Evolutionary conservation across 2,329 filamentous ascomycete genomes (phyloP).

Genomic region (Teratosphaeriaceae sp.): DNA sequence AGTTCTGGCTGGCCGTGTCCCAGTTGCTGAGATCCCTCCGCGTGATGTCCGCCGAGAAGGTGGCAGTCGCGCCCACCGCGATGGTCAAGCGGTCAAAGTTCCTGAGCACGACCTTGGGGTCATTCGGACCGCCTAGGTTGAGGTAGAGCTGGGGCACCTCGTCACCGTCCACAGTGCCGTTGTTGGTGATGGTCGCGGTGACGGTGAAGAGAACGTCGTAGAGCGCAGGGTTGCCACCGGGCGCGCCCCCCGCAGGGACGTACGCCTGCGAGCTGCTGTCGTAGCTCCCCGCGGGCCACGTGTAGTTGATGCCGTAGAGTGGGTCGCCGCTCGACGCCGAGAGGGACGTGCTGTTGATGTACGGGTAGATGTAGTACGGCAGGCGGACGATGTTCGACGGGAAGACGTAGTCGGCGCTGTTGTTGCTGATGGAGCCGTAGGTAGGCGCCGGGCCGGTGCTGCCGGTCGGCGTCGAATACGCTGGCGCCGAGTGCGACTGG

Average conservation of each 20-base stretch:
- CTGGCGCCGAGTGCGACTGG: conserved; percentile 38
- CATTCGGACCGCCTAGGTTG: conserved; percentile 68
- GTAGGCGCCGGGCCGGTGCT: conserved; percentile 56
- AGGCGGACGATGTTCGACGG: conserved; percentile 52
- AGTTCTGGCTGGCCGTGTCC: conserved; percentile 75
- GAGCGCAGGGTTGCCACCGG: conserved; percentile 55
- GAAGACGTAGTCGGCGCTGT: conserved; percentile 61
- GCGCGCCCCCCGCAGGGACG: conserved; percentile 52
- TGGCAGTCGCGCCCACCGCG: conserved; percentile 56
- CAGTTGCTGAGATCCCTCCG: conserved; percentile 83
- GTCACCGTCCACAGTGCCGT: conserved; percentile 56
- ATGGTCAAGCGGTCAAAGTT: conserved; percentile 75
- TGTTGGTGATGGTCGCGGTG: conserved; percentile 66
- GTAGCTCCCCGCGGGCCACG: conserved; percentile 50
- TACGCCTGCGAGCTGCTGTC: conserved; percentile 53
- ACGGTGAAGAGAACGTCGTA: conserved; percentile 66
- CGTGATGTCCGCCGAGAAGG: conserved; percentile 63
- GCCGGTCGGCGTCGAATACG: conserved; percentile 56
- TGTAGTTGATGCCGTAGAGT: conserved; percentile 57
- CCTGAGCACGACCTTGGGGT: conserved; percentile 61
- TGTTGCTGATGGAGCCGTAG: conserved; percentile 57
- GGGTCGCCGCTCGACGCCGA: conserved; percentile 51
- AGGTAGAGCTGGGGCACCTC: conserved; percentile 73
- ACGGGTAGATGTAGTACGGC: conserved; percentile 62
- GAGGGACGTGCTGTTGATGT: conserved; percentile 58